Evolutionary conservation across 2,329 filamentous ascomycete species (phyloP), one percentile per base, ranked within the genome.

Genomic region (Arthrobotrys pseudoclavata): DNA sequence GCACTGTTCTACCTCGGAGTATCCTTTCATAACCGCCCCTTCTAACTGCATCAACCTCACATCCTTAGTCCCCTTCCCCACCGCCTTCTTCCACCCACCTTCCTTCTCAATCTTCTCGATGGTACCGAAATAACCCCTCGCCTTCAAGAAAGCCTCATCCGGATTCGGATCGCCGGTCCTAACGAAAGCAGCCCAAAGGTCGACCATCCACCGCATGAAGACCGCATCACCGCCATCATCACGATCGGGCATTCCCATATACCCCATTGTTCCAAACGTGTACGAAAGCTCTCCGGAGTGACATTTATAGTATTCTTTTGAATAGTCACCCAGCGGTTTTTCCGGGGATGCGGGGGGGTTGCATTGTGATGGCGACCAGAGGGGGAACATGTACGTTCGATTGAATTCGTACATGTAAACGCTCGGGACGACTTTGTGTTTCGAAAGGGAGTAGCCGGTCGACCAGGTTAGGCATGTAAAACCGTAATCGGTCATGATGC

Each of bases 251-350:
- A 81, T 80, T 0, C 83, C 83, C 2, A 69, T 80, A 26, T 83
- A 82, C 6, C 70, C 68, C 18, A 81, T 80, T 9, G 82, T 85
- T 29, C 83, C 84, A 76, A 85, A 85, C 1, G 83, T 83, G n/a
- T 83, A 79, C 67, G 83, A 80, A 69, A 84, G 82, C 68, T 85
- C 84, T 4, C 84, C 84, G 0, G 82, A 83, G 69, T 85, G 84
- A 79, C 84, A 86, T 77, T 84, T 85, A 79, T 83, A 83, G 80
- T 85, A 85, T 71, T 85, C 84, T 2, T 62, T 57, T n/a, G 82
- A 79, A 1, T 83, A 83, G 69, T 85, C 82, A 15, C 83, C 83
- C 52, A 83, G 61, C 6, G 83, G 84, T 5, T 81, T 80, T 0
- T 76, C 74, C 0, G 79, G 67, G 0, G 83, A 83, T 20, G 79